Percentiles rank a stretch among this genome's conserved stretches.
Evolutionary conservation across 306 rosid genomes (phyloP).

Genomic region (Pterocarpus santalinus): DNA sequence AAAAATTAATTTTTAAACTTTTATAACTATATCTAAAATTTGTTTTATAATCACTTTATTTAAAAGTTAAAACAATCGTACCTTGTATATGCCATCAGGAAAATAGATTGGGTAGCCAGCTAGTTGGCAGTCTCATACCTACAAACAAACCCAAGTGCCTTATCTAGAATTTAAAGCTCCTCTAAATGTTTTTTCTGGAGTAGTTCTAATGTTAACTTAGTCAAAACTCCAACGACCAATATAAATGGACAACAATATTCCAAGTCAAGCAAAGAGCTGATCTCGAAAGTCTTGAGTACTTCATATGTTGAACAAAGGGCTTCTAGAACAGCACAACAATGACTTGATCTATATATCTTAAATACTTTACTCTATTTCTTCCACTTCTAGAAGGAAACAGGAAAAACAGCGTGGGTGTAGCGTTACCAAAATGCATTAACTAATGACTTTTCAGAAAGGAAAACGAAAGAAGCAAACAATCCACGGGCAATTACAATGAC

Average conservation of each 20-base stretch:
- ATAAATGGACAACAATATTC: background rate
- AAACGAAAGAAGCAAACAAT: background rate
- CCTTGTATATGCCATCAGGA: too few species aligned
- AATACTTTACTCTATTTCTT: background rate
- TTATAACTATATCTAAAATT: too few species aligned
- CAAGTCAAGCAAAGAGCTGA: constrained; percentile 13
- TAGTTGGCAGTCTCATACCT: background rate
- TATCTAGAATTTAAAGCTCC: background rate
- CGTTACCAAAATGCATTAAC: background rate
- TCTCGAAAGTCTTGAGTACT: background rate
- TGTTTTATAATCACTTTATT: too few species aligned
- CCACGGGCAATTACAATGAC: background rate
- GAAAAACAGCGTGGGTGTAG: background rate
- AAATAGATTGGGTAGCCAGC: background rate
- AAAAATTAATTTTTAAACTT: too few species aligned
- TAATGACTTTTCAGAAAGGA: background rate
- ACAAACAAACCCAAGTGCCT: background rate
- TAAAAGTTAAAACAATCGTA: too few species aligned
- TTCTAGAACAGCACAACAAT: background rate
- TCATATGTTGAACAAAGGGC: background rate
- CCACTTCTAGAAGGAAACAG: background rate
- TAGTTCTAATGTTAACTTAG: background rate
- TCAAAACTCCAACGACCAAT: constrained; percentile 1
- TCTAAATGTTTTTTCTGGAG: background rate
- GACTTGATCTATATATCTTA: background rate